Percentiles rank a stretch among this genome's conserved stretches.
These are phyloP conservation scores for Ampelocalamus luodianensis DNA, from an alignment of 176 grass and related monocot species.

Conservation along the genomic window DNA sequence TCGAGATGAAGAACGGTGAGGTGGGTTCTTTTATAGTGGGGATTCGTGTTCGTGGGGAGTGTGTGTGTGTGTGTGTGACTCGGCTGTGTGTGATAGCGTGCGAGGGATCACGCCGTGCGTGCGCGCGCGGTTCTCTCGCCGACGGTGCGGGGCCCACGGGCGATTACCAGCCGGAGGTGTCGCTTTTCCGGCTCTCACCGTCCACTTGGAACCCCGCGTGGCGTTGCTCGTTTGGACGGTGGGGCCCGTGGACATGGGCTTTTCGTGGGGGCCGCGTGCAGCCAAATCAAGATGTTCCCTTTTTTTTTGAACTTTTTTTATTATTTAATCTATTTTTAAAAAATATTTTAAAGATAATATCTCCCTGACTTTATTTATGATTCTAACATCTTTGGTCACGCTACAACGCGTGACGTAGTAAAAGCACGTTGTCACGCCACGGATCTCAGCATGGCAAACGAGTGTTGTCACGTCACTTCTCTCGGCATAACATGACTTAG, in stretches of 20 bases:
- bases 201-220: neutral
- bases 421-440: too few species aligned
- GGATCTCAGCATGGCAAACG: too few species aligned
- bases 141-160: neutral
- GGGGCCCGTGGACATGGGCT: neutral
- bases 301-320: too few species aligned
- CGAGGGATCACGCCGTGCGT: neutral
- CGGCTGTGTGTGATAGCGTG: neutral
- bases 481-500: too few species aligned
- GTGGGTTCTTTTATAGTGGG: conserved; percentile 25
- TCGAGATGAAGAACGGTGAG: neutral
- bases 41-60: conserved; percentile 5
- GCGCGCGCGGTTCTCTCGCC: neutral
- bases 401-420: too few species aligned
- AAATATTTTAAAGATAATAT: too few species aligned
- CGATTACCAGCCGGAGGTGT: neutral
- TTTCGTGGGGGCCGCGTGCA: neutral
- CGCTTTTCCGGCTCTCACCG: neutral
- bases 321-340: too few species aligned
- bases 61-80: neutral
- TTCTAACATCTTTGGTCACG: too few species aligned
- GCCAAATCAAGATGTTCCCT: neutral
- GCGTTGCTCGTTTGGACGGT: neutral
- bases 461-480: too few species aligned
- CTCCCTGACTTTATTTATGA: too few species aligned